Percentiles rank a stretch among this genome's conserved stretches.
Conservation (phyloP, 2,329 filamentous ascomycete species). For the Tolypocladium cylindrosporum region DNA sequence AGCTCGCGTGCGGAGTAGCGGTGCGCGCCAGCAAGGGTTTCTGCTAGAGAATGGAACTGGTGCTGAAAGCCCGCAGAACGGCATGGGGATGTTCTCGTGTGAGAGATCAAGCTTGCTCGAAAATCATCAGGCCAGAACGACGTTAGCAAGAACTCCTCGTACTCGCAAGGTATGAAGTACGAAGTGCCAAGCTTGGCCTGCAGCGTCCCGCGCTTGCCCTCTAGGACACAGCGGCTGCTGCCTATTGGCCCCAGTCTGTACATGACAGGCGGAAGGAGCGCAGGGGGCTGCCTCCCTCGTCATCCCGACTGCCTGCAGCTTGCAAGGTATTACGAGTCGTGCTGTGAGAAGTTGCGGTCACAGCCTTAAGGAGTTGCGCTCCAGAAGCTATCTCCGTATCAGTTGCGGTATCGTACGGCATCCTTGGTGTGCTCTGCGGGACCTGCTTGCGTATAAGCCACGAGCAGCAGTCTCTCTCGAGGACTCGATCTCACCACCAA, state of each 20-base stretch:
- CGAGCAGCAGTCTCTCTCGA: neutral
- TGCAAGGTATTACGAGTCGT: too few species aligned
- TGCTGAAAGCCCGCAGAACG: neutral
- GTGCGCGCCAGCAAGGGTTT: neutral
- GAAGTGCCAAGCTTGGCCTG: neutral
- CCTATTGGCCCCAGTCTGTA: neutral
- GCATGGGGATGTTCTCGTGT: neutral
- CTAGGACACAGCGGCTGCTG: neutral
- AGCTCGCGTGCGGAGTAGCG: neutral
- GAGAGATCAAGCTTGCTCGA: neutral
- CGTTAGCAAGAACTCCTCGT: neutral
- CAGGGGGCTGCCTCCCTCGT: neutral
- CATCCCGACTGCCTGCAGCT: neutral
- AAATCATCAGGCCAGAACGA: neutral
- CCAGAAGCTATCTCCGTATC: too few species aligned
- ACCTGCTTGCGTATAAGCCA: neutral
- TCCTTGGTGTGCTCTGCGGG: too few species aligned
- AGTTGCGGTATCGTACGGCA: too few species aligned
- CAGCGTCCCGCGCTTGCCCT: neutral
- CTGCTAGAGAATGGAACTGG: neutral
- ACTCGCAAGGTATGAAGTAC: too few species aligned
- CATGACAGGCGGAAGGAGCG: neutral
- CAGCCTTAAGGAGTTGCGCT: too few species aligned
- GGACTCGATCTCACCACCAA: neutral
- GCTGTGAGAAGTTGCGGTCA: neutral